phyloP scores from a whole-genome alignment of 2,329 filamentous ascomycete genomes.

The Plenodomus lindquistii region DNA sequence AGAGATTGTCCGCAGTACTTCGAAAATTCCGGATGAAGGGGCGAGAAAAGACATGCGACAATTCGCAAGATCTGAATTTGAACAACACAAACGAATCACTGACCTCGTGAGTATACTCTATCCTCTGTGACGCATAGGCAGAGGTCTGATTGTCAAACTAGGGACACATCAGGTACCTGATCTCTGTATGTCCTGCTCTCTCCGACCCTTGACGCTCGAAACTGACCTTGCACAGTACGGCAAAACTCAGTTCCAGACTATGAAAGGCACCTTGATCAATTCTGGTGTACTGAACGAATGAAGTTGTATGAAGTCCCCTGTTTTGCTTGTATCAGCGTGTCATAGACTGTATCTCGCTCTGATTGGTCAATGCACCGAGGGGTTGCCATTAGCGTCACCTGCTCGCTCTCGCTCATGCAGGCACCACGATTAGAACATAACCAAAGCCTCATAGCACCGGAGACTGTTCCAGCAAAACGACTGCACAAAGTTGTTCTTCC shows the following conservation, averaged over 20 bases:
- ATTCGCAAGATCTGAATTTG: constrained; percentile 56
- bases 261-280: constrained; percentile 47
- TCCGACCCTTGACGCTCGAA: not conserved
- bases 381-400: constrained; percentile 15
- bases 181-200: constrained; percentile 43
- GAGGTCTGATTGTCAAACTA: constrained; percentile 22
- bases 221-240: constrained; percentile 40
- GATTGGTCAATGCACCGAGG: constrained; percentile 18
- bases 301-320: constrained; percentile 5
- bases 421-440: constrained; percentile 1
- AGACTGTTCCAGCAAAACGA: not conserved
- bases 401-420: not conserved
- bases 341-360: not conserved
- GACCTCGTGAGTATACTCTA: constrained; percentile 47
- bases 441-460: not conserved
- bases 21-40: constrained; percentile 33
- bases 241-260: constrained; percentile 56
- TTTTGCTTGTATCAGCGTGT: constrained; percentile 2
- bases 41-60: constrained; percentile 49
- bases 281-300: constrained; percentile 34
- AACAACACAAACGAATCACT: constrained; percentile 50
- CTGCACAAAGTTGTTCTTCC: not conserved
- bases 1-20: constrained; percentile 51
- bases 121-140: too few species aligned
- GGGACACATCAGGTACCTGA: constrained; percentile 54